Percentiles rank a stretch among this genome's conserved stretches.
These are phyloP conservation scores for Podosphaera xanthii DNA, from an alignment of 2,329 filamentous ascomycete species.

Conservation along the genomic window DNA sequence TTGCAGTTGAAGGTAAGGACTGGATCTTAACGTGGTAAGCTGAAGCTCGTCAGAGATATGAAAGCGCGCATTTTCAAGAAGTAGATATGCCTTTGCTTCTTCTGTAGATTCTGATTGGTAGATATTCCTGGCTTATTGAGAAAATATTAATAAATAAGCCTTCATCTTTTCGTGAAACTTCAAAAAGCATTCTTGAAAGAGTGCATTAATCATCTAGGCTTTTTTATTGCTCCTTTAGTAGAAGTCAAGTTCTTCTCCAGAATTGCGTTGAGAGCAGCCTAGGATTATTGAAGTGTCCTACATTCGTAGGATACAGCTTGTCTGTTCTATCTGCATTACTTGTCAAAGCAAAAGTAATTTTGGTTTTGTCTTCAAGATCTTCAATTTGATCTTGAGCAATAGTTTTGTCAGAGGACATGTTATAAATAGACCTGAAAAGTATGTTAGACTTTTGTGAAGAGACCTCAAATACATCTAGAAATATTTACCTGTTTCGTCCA, in stretches of 20 bases:
- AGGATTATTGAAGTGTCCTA: not conserved
- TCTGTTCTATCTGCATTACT: not conserved
- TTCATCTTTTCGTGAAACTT: not conserved
- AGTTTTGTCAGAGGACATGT: not conserved
- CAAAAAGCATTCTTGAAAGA: not conserved
- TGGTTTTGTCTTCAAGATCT: not conserved
- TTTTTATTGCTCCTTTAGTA: not conserved
- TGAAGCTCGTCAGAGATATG: not conserved
- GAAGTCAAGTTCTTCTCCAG: not conserved
- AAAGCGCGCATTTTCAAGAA: not conserved
- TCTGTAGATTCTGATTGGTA: not conserved
- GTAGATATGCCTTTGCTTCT: not conserved
- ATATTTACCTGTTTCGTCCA: not conserved
- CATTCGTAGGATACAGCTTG: not conserved
- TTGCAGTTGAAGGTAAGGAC: not conserved
- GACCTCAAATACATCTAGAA: not conserved
- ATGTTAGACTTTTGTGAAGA: not conserved
- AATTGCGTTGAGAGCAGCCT: not conserved
- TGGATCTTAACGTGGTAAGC: not conserved
- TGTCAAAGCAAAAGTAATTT: not conserved
- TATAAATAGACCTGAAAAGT: not conserved
- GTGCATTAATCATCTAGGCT: not conserved
- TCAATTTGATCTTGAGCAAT: not conserved
- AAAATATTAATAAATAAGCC: not conserved
- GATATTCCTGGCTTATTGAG: not conserved